These are phyloP conservation scores for Globisporangium viniferum DNA, from an alignment of 352 stramenopile genomes.

Conservation along the genomic window DNA sequence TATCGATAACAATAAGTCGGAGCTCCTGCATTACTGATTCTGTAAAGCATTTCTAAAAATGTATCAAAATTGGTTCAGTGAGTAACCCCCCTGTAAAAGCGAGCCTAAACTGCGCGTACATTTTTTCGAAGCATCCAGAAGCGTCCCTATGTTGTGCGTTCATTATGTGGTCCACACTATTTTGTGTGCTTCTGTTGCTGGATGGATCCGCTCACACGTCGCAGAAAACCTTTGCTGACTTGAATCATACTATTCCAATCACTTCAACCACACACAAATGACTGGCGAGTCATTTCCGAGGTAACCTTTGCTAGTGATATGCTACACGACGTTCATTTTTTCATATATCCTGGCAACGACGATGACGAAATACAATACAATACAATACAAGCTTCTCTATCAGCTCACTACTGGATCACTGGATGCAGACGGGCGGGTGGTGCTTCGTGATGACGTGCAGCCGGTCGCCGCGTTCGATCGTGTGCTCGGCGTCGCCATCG, in stretches of 20 bases:
- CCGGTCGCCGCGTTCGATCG: conserved; percentile 34
- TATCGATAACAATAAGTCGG: no score
- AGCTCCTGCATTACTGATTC: no score
- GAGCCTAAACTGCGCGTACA: background rate
- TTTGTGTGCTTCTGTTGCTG: background rate
- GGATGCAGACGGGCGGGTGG: conserved; percentile 25
- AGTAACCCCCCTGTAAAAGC: background rate
- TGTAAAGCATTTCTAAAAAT: no score
- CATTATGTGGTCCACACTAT: background rate
- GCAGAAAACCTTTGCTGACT: background rate
- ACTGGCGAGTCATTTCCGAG: background rate
- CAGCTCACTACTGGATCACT: conserved; percentile 11
- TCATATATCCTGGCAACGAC: background rate
- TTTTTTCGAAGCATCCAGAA: background rate
- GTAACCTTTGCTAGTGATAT: background rate
- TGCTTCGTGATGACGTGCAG: conserved; percentile 40
- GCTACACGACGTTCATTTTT: background rate
- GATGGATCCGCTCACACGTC: background rate
- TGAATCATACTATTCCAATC: background rate
- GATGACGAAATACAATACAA: background rate
- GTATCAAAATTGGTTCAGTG: no score
- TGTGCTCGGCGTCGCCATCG: conserved; percentile 22
- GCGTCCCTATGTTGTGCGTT: background rate
- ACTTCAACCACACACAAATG: background rate
- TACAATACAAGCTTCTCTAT: background rate